These are phyloP conservation scores for Geoglossum cookeanum DNA, from an alignment of 2,329 filamentous ascomycete genomes.

Conservation along the genomic window DNA sequence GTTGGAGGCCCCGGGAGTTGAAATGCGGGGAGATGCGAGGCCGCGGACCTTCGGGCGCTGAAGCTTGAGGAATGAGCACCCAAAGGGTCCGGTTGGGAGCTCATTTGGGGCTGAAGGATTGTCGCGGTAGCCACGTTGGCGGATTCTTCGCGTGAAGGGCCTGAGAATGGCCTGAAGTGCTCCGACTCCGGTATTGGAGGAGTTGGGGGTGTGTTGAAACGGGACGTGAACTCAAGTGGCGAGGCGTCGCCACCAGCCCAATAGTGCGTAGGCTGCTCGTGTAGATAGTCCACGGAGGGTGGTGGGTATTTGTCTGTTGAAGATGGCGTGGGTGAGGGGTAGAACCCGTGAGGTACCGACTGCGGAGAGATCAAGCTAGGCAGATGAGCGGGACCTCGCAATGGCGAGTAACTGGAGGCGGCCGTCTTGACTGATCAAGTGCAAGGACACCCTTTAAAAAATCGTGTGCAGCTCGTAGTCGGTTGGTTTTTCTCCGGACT, in stretches of 20 bases:
- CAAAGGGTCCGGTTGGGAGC: conserved; percentile 40
- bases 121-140: conserved; percentile 44
- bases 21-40: conserved; percentile 48
- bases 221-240: conserved; percentile 19
- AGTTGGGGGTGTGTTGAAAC: conserved; percentile 17
- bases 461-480: background rate
- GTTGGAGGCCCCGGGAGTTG: conserved; percentile 43
- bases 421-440: background rate
- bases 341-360: background rate
- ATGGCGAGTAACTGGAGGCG: background rate
- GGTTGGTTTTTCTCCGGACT: background rate
- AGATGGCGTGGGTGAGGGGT: background rate
- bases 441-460: background rate
- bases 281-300: conserved; percentile 31
- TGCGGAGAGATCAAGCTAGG: background rate
- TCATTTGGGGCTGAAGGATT: conserved; percentile 41
- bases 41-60: conserved; percentile 49
- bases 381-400: background rate
- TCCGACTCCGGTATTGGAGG: conserved; percentile 20
- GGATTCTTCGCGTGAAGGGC: conserved; percentile 17
- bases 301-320: conserved; percentile 8
- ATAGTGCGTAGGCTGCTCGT: conserved; percentile 27
- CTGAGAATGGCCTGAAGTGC: conserved; percentile 19
- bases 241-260: conserved; percentile 25
- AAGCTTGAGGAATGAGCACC: conserved; percentile 41